phyloP scores from a whole-genome alignment of 345 rosid species.

The Hibiscus syriacus region DNA sequence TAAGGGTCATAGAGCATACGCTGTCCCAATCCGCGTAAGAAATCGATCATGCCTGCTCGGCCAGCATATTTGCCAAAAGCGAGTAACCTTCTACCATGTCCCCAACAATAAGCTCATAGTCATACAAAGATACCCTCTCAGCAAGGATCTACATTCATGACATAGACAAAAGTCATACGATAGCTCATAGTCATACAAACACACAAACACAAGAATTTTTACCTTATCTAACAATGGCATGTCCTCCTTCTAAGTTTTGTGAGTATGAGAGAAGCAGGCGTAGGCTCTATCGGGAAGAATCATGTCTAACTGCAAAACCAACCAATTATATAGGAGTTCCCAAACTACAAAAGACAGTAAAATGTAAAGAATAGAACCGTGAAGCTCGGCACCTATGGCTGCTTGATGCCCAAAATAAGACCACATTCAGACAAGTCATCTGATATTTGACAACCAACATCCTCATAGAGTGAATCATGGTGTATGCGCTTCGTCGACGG shows the following conservation, averaged over 20 bases:
- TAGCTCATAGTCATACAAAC: background rate
- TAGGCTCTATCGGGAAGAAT: slow-evolving; percentile 76
- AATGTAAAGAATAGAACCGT: background rate
- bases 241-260: slow-evolving; percentile 79
- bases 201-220: background rate
- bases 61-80: slow-evolving; percentile 94
- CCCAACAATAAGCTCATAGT: slow-evolving; percentile 77
- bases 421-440: slow-evolving; percentile 89
- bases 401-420: slow-evolving; percentile 74
- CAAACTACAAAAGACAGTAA: background rate
- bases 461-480: slow-evolving; percentile 75
- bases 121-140: slow-evolving; percentile 65
- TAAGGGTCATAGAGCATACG: slow-evolving; percentile 32
- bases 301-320: slow-evolving; percentile 50
- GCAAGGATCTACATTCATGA: slow-evolving; percentile 45
- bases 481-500: slow-evolving; percentile 90
- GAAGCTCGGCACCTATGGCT: slow-evolving; percentile 47
- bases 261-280: slow-evolving; percentile 89
- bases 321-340: background rate
- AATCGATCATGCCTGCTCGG: slow-evolving; percentile 84
- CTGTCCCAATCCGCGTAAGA: slow-evolving; percentile 73
- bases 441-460: slow-evolving; percentile 75
- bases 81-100: slow-evolving; percentile 66
- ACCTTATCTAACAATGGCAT: slow-evolving; percentile 86
- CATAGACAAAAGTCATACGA: slow-evolving; percentile 1